phyloP scores from a whole-genome alignment of 2,329 filamentous ascomycete species.

The Ophiocordyceps polyrhachis-furcata region DNA sequence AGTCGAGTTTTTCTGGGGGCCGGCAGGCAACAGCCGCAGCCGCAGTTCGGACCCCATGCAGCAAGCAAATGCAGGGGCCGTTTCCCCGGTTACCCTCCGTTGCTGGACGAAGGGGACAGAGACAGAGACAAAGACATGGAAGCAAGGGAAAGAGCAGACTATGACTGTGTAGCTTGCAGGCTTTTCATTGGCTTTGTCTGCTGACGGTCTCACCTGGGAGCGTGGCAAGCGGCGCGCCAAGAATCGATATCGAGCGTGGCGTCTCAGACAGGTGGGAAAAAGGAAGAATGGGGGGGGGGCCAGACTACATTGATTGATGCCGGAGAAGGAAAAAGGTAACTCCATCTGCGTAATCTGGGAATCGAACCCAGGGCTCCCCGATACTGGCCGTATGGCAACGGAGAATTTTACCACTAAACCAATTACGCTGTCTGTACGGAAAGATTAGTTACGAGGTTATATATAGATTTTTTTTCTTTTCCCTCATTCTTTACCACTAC shows the following conservation, averaged over 20 bases:
- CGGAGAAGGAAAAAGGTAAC: background rate
- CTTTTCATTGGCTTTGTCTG: no score
- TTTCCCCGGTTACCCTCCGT: background rate
- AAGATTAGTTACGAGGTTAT: no score
- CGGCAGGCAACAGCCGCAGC: background rate
- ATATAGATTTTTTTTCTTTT: no score
- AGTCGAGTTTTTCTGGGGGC: background rate
- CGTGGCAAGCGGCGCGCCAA: background rate
- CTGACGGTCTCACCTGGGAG: background rate
- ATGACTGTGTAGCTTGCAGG: background rate
- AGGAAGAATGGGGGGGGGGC: background rate
- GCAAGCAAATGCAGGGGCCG: background rate
- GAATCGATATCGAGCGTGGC: background rate
- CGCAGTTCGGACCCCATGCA: background rate
- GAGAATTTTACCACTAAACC: conserved; percentile 3
- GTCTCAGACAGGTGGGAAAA: background rate
- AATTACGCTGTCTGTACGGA: no score
- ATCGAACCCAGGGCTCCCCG: conserved; percentile 3
- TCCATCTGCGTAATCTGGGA: conserved; percentile 1
- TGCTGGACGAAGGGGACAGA: no score
- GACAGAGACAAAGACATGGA: background rate
- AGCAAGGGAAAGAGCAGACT: background rate
- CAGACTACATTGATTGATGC: no score
- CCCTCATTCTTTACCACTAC: no score
- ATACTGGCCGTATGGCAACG: conserved; percentile 1